Conservation (phyloP, 2,329 filamentous ascomycete genomes). For the Epichloe baconii region DNA sequence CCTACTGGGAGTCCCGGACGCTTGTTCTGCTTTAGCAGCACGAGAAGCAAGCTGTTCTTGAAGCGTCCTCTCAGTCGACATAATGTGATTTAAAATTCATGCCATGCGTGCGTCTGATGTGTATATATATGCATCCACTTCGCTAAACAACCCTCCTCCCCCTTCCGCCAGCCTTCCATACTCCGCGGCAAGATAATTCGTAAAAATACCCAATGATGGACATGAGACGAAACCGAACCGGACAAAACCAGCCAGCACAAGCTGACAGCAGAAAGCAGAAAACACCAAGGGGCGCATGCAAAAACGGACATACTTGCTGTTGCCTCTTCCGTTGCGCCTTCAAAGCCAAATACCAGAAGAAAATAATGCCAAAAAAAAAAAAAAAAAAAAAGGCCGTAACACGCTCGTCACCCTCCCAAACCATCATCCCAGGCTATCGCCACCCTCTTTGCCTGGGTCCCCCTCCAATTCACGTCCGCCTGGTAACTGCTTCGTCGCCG, state of each 20-base stretch:
- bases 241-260: slow-evolving; percentile 3
- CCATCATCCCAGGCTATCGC: too few relatives aligned
- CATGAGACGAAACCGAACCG: neutral
- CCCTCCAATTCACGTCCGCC: neutral
- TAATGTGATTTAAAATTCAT: slow-evolving; percentile 4
- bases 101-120: slow-evolving; percentile 5
- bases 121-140: slow-evolving; percentile 3
- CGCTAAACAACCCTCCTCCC: neutral
- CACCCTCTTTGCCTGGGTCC: too few relatives aligned
- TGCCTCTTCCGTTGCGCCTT: slow-evolving; percentile 1
- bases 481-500: neutral
- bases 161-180: too few relatives aligned
- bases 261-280: neutral
- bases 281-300: neutral
- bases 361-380: neutral
- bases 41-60: too few relatives aligned
- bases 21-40: too few relatives aligned
- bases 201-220: slow-evolving; percentile 8
- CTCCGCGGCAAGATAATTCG: too few relatives aligned
- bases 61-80: neutral
- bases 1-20: too few relatives aligned
- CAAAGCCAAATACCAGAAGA: neutral
- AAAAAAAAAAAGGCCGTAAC: neutral
- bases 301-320: neutral
- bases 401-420: neutral